Evolutionary conservation across 345 rosid genomes (phyloP), one percentile per base, ranked within the genome.

Genomic region (Fremontodendron californicum): DNA sequence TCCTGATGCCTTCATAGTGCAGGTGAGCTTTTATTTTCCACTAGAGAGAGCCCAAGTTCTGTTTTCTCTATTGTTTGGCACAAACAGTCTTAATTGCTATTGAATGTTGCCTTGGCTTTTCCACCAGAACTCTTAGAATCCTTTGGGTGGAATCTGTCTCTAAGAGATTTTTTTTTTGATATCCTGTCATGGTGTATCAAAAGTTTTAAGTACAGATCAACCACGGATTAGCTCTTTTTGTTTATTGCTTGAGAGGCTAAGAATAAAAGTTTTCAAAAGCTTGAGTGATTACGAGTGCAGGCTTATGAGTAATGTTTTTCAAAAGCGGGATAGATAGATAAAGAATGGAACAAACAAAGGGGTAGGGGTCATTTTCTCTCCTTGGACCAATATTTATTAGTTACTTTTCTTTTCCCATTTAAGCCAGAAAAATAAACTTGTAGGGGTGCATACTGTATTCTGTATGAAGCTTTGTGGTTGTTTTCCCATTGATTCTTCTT

Each of bases 1-100:
- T 18, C 94, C 99, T 65, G 97, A 96, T 83, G 78, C 91, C 74
- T 92, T 93, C 83, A 82, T 93, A 62, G 98, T 93, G 82, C 97
- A 92, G 97, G 99, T 94, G 71, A 73, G 87, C 18, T 76, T 57
- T 19, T 11, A 15, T n/a, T 40, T 62, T 75, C 18, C 11, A 18
- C 43, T 46, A 62, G 10, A 19, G 57, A 43, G 77, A 75, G 16
- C 66, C 2, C 54, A 16, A 57, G 6, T 19, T 74, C 31, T 33
- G 23, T 65, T 75, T 46, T 60, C 11, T 40, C 31, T 43, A 23
- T 60, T 29, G 39, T 9, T 9, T 29, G 19, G 58, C 6, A 7
- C 74, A 70, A 15, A 9, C 31, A 70, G 39, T 70, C 18, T 46
- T 31, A 1, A 29, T 23, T 8, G 27, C 74, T 29, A 48, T 29